These are phyloP conservation scores for Tuber magnatum DNA, from an alignment of 495 filamentous ascomycete genomes.

Conservation along the genomic window DNA sequence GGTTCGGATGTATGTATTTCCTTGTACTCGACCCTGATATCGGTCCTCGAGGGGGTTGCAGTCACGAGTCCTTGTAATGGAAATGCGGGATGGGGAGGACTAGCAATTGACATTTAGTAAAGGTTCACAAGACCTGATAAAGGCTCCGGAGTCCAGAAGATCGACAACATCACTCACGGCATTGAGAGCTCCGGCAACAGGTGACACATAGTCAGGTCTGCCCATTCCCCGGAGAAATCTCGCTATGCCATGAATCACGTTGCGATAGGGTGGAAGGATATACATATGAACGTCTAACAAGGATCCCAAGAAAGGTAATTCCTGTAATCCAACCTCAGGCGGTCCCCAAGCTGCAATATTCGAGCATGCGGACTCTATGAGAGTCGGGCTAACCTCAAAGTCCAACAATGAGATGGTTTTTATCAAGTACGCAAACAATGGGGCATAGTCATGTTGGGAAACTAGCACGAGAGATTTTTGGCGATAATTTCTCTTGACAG, in stretches of 20 bases:
- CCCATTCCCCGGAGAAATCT: neutral
- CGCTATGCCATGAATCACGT: neutral
- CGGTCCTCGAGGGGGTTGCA: slow-evolving; percentile 27
- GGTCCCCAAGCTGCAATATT: slow-evolving; percentile 39
- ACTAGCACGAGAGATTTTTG: slow-evolving; percentile 41
- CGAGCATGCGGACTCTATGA: slow-evolving; percentile 40
- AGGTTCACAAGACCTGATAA: neutral
- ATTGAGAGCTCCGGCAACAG: neutral
- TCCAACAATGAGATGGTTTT: slow-evolving; percentile 38
- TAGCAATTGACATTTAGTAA: slow-evolving; percentile 18
- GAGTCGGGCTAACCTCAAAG: slow-evolving; percentile 38
- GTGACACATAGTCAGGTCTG: neutral
- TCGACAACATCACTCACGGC: neutral
- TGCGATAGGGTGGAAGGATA: slow-evolving; percentile 3
- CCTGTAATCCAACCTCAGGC: slow-evolving; percentile 37
- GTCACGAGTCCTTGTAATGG: slow-evolving; percentile 39
- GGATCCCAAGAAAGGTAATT: slow-evolving; percentile 40
- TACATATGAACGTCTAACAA: slow-evolving; percentile 41
- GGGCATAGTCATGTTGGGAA: slow-evolving; percentile 39
- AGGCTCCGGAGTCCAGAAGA: neutral
- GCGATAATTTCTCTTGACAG: slow-evolving; percentile 39
- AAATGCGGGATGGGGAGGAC: slow-evolving; percentile 39
- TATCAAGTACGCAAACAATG: slow-evolving; percentile 37
- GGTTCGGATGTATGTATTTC: slow-evolving; percentile 40
- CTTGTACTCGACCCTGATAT: slow-evolving; percentile 37